Evolutionary conservation across 176 grass and related monocot species (phyloP).

Genomic region (Stipa capillata): DNA sequence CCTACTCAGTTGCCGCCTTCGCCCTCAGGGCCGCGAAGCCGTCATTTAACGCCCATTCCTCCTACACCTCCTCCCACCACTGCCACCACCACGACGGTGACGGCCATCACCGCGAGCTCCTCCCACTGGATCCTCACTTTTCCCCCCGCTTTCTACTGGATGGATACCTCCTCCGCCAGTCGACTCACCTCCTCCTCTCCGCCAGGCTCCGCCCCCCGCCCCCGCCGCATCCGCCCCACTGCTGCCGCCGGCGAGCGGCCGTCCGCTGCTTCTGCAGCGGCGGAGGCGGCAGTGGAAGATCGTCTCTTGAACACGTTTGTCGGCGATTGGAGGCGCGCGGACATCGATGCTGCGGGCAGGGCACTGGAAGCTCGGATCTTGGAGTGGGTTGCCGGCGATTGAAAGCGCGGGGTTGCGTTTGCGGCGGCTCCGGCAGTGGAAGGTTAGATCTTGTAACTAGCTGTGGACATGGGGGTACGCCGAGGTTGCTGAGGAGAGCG

Average conservation of each 20-base stretch:
- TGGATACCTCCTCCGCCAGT: slow-evolving; percentile 47
- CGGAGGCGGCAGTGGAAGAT: neutral
- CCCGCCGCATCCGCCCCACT: slow-evolving; percentile 1
- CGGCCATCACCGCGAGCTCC: slow-evolving; percentile 20
- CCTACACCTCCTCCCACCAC: slow-evolving; percentile 5
- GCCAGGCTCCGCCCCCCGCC: slow-evolving; percentile 10
- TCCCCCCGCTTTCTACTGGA: slow-evolving; percentile 19
- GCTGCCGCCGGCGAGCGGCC: slow-evolving; percentile 15
- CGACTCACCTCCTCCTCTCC: slow-evolving; percentile 27
- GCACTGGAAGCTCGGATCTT: slow-evolving; percentile 20
- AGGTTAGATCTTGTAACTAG: neutral
- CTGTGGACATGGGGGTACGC: neutral
- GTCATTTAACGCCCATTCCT: slow-evolving; percentile 19
- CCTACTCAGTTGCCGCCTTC: slow-evolving; percentile 33
- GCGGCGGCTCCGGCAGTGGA: neutral
- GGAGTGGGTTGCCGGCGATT: slow-evolving; percentile 2
- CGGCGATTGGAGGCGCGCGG: neutral
- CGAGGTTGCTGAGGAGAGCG: slow-evolving; percentile 27
- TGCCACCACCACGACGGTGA: slow-evolving; percentile 3
- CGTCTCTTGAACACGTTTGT: neutral
- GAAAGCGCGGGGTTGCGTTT: neutral
- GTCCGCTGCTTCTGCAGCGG: neutral
- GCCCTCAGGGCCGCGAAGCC: slow-evolving; percentile 39
- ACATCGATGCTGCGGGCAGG: slow-evolving; percentile 3
- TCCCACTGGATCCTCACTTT: slow-evolving; percentile 10